These are phyloP conservation scores for Clarireedia paspali DNA, from an alignment of 2,329 filamentous ascomycete species.

Conservation along the genomic window DNA sequence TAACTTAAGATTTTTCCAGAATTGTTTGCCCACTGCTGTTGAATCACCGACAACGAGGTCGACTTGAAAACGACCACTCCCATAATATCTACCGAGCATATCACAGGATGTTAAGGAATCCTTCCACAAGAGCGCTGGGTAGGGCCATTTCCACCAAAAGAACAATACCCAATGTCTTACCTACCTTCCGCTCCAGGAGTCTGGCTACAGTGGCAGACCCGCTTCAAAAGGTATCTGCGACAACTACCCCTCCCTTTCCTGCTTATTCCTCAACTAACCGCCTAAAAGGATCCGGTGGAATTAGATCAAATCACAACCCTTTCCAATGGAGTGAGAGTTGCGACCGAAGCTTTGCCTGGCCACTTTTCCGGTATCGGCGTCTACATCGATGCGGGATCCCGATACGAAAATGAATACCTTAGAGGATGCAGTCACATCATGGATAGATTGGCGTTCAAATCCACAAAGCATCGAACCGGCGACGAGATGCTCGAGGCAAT, in stretches of 20 bases:
- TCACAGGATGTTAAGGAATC: slow-evolving; percentile 26
- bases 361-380: slow-evolving; percentile 93
- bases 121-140: slow-evolving; percentile 21
- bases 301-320: slow-evolving; percentile 83
- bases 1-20: neutral
- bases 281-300: slow-evolving; percentile 66
- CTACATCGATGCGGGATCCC: slow-evolving; percentile 90
- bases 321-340: slow-evolving; percentile 86
- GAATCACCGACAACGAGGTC: neutral
- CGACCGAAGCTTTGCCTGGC: slow-evolving; percentile 87
- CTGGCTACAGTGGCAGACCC: slow-evolving; percentile 27
- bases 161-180: slow-evolving; percentile 14
- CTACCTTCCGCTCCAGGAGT: slow-evolving; percentile 23
- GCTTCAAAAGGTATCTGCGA: slow-evolving; percentile 27
- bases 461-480: slow-evolving; percentile 61
- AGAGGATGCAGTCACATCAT: slow-evolving; percentile 93
- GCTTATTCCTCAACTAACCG: slow-evolving; percentile 13
- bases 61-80: neutral
- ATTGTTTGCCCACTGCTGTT: neutral
- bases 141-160: slow-evolving; percentile 16
- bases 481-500: slow-evolving; percentile 85
- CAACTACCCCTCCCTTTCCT: neutral
- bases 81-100: neutral
- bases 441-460: slow-evolving; percentile 92
- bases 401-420: slow-evolving; percentile 80